Evolutionary conservation across 257 asterid species (phyloP), one percentile per base, ranked within the genome.

Genomic region (Solanum arcanum): DNA sequence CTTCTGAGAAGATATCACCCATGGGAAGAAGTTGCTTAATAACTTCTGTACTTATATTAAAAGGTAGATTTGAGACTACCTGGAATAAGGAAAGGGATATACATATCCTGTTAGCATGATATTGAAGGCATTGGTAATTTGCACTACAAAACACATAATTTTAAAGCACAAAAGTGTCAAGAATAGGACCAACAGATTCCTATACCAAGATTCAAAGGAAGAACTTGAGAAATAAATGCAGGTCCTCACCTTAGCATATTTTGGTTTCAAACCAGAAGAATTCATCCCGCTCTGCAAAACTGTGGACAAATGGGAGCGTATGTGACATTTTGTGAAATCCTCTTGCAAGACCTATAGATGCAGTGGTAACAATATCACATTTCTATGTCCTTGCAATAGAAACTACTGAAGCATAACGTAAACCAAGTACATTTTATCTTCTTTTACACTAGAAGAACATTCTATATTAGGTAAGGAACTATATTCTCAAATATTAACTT

Each of bases 11-110:
- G 82, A 96, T 90, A 90, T 97, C 99, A 76, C 99, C 99, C 99
- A 97, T 96, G 41, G 99, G 99, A 92, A 97, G 99, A 83, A 96
- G 99, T 87, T 91, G 97, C 88, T 95, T 97, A 83, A 97, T 94
- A 85, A 96, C 96, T 83, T 94, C 97, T 9, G 98, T 95, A 84
- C 96, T 95, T 89, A 95, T 97, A 94, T 97, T 97, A 92, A 97
- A 97, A 59, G 99, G 99, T 88, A 97, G 91, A 86, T 97, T 97
- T 7, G 99, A 94, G 13, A 95, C 98, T 86, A 97, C 99, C 99
- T 96, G 96, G 69, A 68, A 86, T 31, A 85, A 83, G 52, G 62
- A 47, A 33, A 68, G 72, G 68, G 39, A 25, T 59, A 25, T 85
- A 35, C 25, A 44, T 59, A 25, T 5, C 74, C 69, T 80, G 68